These are phyloP conservation scores for Termitomyces sp. DNA, from an alignment of 768 basidiomycete genomes.

Conservation along the genomic window DNA sequence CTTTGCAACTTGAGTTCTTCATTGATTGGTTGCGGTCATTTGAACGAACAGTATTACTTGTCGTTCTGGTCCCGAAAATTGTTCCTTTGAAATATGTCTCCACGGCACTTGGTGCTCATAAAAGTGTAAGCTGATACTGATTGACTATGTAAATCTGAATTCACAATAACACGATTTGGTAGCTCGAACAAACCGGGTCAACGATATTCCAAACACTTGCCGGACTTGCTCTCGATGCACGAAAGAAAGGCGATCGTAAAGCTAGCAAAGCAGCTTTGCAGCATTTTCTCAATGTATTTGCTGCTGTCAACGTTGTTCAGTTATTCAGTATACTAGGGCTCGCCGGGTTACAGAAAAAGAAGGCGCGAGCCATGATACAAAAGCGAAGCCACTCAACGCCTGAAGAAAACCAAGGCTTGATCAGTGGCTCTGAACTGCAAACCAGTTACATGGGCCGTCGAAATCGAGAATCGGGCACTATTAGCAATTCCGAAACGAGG, in stretches of 20 bases:
- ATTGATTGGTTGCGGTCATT: not conserved
- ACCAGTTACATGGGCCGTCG: constrained; percentile 16
- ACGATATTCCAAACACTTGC: constrained; percentile 69
- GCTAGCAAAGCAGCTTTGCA: constrained; percentile 35
- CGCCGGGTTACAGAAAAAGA: constrained; percentile 38
- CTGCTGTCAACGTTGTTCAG: constrained; percentile 53
- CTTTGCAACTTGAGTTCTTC: not conserved
- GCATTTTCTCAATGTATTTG: constrained; percentile 49
- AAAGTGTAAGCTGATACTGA: constrained; percentile 47
- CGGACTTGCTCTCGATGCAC: constrained; percentile 59
- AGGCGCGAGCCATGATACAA: constrained; percentile 21
- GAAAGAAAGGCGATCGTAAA: constrained; percentile 20
- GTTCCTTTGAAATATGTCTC: constrained; percentile 69
- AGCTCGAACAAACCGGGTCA: constrained; percentile 74
- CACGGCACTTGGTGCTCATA: constrained; percentile 74
- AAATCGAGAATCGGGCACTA: constrained; percentile 18
- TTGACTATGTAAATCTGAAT: not conserved
- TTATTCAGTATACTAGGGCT: constrained; percentile 45
- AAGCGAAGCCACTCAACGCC: not conserved
- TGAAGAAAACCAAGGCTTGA: constrained; percentile 5
- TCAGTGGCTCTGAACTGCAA: constrained; percentile 10
- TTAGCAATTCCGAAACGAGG: constrained; percentile 25
- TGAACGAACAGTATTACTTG: constrained; percentile 53
- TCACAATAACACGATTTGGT: not conserved
- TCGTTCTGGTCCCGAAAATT: constrained; percentile 67